These are phyloP conservation scores for Parsonsia alboflavescens DNA, from an alignment of 257 asterid species.

Conservation along the genomic window DNA sequence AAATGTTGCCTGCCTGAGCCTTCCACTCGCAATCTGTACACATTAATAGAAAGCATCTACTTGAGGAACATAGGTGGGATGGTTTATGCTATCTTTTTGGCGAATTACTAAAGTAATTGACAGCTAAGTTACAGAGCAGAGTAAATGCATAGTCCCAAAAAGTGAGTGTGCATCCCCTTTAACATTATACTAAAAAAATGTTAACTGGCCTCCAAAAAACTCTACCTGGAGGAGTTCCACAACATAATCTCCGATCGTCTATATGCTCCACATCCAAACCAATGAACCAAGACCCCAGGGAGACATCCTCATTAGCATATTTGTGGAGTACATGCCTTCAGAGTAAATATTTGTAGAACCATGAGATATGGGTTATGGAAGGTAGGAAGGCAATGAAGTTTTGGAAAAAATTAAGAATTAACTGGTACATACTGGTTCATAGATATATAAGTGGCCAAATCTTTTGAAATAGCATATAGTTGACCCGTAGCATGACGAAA, in stretches of 20 bases:
- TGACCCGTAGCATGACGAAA: constrained; percentile 97
- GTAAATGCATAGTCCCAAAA: not conserved
- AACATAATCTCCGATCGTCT: constrained; percentile 84
- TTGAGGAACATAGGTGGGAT: no score
- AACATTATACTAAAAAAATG: not conserved
- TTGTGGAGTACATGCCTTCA: constrained; percentile 72
- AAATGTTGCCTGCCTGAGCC: constrained; percentile 93
- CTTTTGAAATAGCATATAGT: constrained; percentile 81
- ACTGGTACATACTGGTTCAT: constrained; percentile 56
- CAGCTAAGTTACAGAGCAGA: not conserved
- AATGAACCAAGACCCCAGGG: constrained; percentile 84
- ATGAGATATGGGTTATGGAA: not conserved
- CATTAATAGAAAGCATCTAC: not conserved
- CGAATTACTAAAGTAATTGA: not conserved
- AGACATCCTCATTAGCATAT: constrained; percentile 85
- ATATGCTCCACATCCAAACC: constrained; percentile 94
- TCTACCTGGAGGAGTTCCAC: constrained; percentile 97
- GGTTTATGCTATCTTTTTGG: not conserved
- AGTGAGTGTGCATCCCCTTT: not conserved
- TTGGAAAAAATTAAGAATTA: not conserved
- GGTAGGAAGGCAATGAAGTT: constrained; percentile 2
- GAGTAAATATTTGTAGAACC: constrained; percentile 6
- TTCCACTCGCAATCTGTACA: constrained; percentile 93
- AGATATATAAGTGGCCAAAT: constrained; percentile 75
- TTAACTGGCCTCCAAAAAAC: not conserved